Evolutionary conservation across 768 basidiomycete species (phyloP), one percentile per base, ranked within the genome.

Genomic region (Termitomyces sp.): DNA sequence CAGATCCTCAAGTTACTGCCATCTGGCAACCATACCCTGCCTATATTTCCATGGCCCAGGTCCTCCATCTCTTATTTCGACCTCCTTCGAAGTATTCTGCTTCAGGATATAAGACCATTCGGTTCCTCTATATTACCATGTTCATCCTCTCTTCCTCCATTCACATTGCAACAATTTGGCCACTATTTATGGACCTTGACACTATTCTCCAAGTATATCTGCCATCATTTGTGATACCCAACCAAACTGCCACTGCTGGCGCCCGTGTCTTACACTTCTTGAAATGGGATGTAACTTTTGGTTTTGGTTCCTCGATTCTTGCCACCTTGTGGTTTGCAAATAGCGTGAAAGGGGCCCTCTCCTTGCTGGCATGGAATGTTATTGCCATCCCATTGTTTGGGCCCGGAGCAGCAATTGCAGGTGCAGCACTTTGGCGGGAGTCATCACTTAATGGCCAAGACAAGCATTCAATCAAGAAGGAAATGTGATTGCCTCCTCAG

Each of bases 1-100:
- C 68, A 23, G 76, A 76, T 48, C 71, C 78, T 0, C 57, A 58
- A 43, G 64, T 82, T 41, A 83, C 80, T 13, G 78, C 77, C 10
- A 66, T 77, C 31, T 85, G 83, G 83, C 82, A 83, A 57, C 57
- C 71, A 25, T 83, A 77, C 56, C 83, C 83, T 9, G 31, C 77
- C n/a, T 69, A 71, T 56, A 66, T 79, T 39, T 72, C 73, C n/a
- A 3, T 79, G n/a, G 74, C 76, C 1, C 66, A 73, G 27, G 60
- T 62, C 7, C 43, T 59, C 0, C 77, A 85, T 58, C 67, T 76
- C 15, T 38, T 73, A 38, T 58, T 78, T 50, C 73, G 78, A 22
- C 70, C 70, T n/a, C 52, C 69, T 6, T 64, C 68, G 3, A 55
- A 61, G 32, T 57, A 70, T 56, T 54, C 68, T 15, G 56, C 65